These are phyloP conservation scores for Alternaria dauci DNA, from an alignment of 2,329 filamentous ascomycete genomes.

Conservation along the genomic window DNA sequence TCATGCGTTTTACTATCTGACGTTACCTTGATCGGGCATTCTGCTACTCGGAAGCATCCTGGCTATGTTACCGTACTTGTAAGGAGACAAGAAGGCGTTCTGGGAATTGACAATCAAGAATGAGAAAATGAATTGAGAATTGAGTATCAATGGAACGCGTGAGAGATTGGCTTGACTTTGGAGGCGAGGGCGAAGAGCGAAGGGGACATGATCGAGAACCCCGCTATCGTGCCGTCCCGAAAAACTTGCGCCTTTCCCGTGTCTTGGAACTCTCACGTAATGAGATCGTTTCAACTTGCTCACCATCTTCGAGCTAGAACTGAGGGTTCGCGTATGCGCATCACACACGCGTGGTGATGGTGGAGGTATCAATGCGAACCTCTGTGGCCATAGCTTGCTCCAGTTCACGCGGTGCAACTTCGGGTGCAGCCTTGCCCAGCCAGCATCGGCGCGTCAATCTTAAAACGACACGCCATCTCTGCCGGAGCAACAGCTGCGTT, in stretches of 20 bases:
- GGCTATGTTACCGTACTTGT: conserved; percentile 40
- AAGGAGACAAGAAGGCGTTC: neutral
- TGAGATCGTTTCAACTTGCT: neutral
- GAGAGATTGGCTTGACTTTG: neutral
- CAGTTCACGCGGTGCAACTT: neutral
- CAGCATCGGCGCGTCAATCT: neutral
- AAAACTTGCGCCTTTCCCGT: conserved; percentile 12
- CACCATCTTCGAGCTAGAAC: neutral
- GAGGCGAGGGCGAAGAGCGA: neutral
- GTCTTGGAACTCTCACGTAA: neutral
- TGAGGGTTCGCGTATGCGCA: neutral
- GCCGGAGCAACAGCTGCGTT: neutral
- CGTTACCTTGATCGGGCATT: conserved; percentile 50
- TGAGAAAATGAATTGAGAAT: neutral
- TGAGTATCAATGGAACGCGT: neutral
- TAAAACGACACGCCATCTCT: neutral
- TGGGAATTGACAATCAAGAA: neutral
- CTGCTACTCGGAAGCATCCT: conserved; percentile 47
- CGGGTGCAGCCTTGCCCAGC: conserved; percentile 3
- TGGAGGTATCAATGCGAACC: neutral
- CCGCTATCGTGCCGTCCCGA: conserved; percentile 8
- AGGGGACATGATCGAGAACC: neutral
- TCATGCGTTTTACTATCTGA: conserved; percentile 46
- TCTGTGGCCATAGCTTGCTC: neutral
- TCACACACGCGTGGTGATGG: neutral